Evolutionary conservation across 306 rosid genomes (phyloP).

Genomic region (Cicer cuneatum): DNA sequence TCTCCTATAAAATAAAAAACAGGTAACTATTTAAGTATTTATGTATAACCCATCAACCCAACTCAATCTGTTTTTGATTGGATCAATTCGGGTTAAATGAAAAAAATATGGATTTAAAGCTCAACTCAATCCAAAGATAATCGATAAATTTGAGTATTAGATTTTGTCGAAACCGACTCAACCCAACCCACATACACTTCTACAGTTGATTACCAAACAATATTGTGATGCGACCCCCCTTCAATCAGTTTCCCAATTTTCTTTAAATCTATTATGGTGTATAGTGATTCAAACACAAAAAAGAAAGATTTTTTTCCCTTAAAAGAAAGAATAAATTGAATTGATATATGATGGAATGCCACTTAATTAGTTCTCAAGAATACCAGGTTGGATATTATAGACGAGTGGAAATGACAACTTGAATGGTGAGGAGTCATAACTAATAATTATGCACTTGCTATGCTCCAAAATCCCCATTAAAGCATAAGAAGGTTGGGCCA

Average conservation of each 20-base stretch:
- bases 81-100: too few species aligned
- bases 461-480: slow-evolving; percentile 3
- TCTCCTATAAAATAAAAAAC: too few species aligned
- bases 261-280: not conserved
- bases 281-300: not conserved
- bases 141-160: too few species aligned
- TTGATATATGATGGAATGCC: slow-evolving; percentile 46
- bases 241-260: slow-evolving; percentile 35
- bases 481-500: not conserved
- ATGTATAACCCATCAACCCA: too few species aligned
- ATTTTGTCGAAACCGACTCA: too few species aligned
- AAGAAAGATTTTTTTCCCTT: not conserved
- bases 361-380: slow-evolving; percentile 14
- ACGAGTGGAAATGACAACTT: slow-evolving; percentile 5
- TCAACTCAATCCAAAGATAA: too few species aligned
- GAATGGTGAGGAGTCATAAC: slow-evolving; percentile 32
- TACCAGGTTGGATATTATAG: slow-evolving; percentile 6
- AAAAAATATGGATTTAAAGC: too few species aligned
- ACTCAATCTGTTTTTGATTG: too few species aligned
- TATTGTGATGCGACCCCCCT: slow-evolving; percentile 43
- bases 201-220: too few species aligned
- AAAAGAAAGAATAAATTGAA: slow-evolving; percentile 16
- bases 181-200: too few species aligned
- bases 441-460: slow-evolving; percentile 27
- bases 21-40: too few species aligned